phyloP scores from a whole-genome alignment of 2,329 filamentous ascomycete genomes.

The Dactylellina sp. region DNA sequence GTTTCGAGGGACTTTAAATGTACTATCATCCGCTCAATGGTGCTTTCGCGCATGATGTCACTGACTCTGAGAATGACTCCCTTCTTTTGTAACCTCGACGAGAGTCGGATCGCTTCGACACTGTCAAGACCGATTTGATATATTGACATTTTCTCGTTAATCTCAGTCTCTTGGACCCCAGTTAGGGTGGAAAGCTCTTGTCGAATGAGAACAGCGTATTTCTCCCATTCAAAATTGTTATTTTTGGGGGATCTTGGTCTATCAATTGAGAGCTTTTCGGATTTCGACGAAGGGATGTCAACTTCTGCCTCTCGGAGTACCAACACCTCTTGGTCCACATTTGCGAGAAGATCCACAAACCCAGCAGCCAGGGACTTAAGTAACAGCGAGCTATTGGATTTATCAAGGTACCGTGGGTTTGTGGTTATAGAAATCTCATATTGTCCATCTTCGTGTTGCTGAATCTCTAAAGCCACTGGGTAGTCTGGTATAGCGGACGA shows the following conservation, averaged over 20 bases:
- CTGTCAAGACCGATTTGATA: constrained; percentile 90
- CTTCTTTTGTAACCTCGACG: constrained; percentile 74
- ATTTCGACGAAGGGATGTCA: constrained; percentile 6
- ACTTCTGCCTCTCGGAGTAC: constrained; percentile 13
- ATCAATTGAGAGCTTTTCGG: not conserved
- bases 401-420: constrained; percentile 62
- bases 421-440: constrained; percentile 61
- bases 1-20: constrained; percentile 55
- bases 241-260: constrained; percentile 5
- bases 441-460: constrained; percentile 68
- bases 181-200: constrained; percentile 74
- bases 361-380: constrained; percentile 65
- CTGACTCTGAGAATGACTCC: constrained; percentile 76
- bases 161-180: constrained; percentile 66
- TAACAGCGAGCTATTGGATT: constrained; percentile 62
- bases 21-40: constrained; percentile 72
- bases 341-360: constrained; percentile 59
- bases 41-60: constrained; percentile 78
- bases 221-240: constrained; percentile 71
- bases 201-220: constrained; percentile 69
- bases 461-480: constrained; percentile 80
- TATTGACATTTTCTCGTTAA: constrained; percentile 74
- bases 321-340: constrained; percentile 38
- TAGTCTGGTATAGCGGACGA: constrained; percentile 71
- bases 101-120: constrained; percentile 88